Evolutionary conservation across 805 yeast genomes (phyloP).

Genomic region (Komagataella mondaviorum): DNA sequence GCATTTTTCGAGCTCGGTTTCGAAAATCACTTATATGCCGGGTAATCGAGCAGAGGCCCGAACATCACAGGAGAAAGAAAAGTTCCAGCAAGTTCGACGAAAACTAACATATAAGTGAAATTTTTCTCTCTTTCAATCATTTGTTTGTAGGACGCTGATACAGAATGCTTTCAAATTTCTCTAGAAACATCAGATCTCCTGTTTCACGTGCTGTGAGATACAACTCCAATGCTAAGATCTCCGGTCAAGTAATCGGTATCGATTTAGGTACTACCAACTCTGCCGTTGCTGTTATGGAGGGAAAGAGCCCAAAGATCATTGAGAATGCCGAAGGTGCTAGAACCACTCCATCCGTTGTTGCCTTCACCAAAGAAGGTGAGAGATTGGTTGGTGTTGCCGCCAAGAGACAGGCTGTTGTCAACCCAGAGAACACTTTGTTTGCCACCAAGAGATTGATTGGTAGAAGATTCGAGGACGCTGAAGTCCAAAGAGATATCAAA

Average conservation of each 20-base stretch:
- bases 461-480: slow-evolving; percentile 50
- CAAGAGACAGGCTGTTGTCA: slow-evolving; percentile 62
- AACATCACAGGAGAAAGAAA: not conserved
- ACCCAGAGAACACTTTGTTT: slow-evolving; percentile 66
- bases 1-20: not conserved
- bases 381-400: slow-evolving; percentile 58
- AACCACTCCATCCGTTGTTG: slow-evolving; percentile 73
- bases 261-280: slow-evolving; percentile 82
- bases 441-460: slow-evolving; percentile 80
- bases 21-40: not conserved
- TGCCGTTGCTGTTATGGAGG: slow-evolving; percentile 68
- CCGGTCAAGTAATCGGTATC: slow-evolving; percentile 53
- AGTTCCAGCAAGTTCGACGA: not conserved
- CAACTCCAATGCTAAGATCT: slow-evolving; percentile 16
- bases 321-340: slow-evolving; percentile 72
- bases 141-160: not conserved
- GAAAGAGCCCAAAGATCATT: slow-evolving; percentile 47
- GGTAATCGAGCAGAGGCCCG: not conserved
- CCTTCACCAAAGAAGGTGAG: slow-evolving; percentile 35
- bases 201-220: slow-evolving; percentile 4
- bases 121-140: not conserved
- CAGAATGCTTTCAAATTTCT: slow-evolving; percentile 17
- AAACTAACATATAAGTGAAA: not conserved
- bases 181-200: slow-evolving; percentile 17
- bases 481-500: slow-evolving; percentile 53